phyloP scores from a whole-genome alignment of 2,329 filamentous ascomycete genomes.

The Alternaria novae-zelandiae region DNA sequence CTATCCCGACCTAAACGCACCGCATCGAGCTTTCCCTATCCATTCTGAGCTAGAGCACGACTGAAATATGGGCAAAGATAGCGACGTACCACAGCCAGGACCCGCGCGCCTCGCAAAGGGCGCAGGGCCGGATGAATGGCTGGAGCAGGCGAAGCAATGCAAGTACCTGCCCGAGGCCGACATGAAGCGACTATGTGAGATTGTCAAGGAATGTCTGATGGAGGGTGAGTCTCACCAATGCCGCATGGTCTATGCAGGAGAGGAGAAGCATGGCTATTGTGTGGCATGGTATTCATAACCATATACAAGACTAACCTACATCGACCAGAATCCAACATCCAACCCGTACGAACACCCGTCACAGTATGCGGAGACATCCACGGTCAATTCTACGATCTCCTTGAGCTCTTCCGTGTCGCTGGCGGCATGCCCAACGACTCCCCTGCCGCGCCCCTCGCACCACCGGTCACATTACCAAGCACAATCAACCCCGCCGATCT shows the following conservation, averaged over 20 bases:
- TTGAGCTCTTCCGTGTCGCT: conserved; percentile 95
- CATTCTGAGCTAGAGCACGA: not conserved
- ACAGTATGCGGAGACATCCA: conserved; percentile 98
- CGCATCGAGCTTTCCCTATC: not conserved
- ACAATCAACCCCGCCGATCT: conserved; percentile 90
- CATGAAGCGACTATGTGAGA: conserved; percentile 99
- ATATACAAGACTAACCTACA: not conserved
- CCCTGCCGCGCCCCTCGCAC: conserved; percentile 65
- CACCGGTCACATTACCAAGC: conserved; percentile 66
- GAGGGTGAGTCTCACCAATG: conserved; percentile 70
- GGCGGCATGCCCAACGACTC: conserved; percentile 91
- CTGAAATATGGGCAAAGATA: conserved; percentile 56
- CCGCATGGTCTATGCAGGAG: fast-evolving
- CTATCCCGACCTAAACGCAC: not conserved
- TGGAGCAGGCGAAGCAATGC: conserved; percentile 95
- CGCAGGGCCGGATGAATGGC: conserved; percentile 92
- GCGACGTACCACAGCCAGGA: conserved; percentile 82
- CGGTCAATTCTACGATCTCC: conserved; percentile 96
- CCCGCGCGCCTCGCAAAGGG: conserved; percentile 84
- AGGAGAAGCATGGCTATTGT: not conserved
- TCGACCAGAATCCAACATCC: conserved; percentile 88
- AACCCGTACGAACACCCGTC: conserved; percentile 94
- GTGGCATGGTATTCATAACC: too few relatives aligned
- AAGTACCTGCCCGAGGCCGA: conserved; percentile 94
- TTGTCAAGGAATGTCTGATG: conserved; percentile 98